Evolutionary conservation across 2,329 filamentous ascomycete species (phyloP).

Genomic region (Ascochyta rabiei): DNA sequence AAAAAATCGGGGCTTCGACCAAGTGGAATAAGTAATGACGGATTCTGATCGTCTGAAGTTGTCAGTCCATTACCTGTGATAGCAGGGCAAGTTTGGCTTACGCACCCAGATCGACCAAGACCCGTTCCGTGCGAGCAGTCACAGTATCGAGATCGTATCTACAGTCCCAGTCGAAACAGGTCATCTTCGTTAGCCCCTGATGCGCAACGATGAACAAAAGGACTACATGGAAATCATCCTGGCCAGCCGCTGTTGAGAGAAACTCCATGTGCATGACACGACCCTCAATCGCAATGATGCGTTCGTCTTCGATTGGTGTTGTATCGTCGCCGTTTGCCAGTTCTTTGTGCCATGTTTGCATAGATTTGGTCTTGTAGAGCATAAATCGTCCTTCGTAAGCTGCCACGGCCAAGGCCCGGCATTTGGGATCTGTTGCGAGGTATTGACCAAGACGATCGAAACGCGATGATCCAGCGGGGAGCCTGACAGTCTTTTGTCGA

Average conservation of each 20-base stretch:
- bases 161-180: conserved; percentile 59
- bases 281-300: conserved; percentile 55
- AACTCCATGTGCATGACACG: conserved; percentile 92
- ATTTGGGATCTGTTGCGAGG: conserved; percentile 78
- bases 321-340: conserved; percentile 50
- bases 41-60: conserved; percentile 41
- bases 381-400: conserved; percentile 73
- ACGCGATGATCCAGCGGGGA: conserved; percentile 62
- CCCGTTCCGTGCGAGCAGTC: conserved; percentile 33
- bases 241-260: conserved; percentile 71
- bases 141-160: conserved; percentile 50
- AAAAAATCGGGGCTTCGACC: conserved; percentile 50
- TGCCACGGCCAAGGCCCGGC: conserved; percentile 68
- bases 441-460: conserved; percentile 65
- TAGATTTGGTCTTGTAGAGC: conserved; percentile 70
- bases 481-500: conserved; percentile 62
- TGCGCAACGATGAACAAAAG: conserved; percentile 67
- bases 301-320: conserved; percentile 65
- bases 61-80: conserved; percentile 11
- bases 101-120: conserved; percentile 37
- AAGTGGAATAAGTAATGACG: conserved; percentile 51
- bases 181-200: conserved; percentile 53
- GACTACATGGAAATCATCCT: conserved; percentile 73
- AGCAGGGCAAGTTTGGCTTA: not conserved
- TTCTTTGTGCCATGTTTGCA: conserved; percentile 58